Evolutionary conservation across 768 basidiomycete genomes (phyloP), one percentile per base, ranked within the genome.

Genomic region (Vishniacozyma victoriae): DNA sequence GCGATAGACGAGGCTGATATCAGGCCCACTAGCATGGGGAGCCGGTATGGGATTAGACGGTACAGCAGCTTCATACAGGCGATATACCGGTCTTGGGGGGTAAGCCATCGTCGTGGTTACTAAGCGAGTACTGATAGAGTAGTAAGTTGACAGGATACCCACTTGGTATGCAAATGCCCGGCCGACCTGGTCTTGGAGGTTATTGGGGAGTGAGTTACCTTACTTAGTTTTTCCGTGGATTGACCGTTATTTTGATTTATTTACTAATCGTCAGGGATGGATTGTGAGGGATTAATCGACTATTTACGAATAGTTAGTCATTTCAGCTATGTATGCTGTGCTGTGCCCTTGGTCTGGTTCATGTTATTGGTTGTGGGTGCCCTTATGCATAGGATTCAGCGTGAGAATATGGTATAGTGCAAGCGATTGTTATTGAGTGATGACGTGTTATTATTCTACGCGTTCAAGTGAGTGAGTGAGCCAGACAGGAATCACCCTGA

Each of bases 151-250:
- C 61, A 22, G 64, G 64, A 4, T 67, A 67, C 48, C 60, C 54
- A 4, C 16, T 55, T 4, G 45, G 50, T 35, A 41, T 41, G 14
- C 24, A 59, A n/a, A 2, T 59, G 16, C 60, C 64, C 27, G 64
- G 64, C 15, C 38, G 41, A 38, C 33, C 59, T 4, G 64, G 64
- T 31, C 27, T 67, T 1, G 64, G 61, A 5, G 63, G 64, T 0
- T 67, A 67, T 44, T 67, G 38, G 24, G 57, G 58, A n/a, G 64
- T 64, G 44, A 64, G 64, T 59, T 2, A 22, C n/a, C n/a, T 15
- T 15, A 23, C 9, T 11, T 9, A n/a, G 31, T 33, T 33, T n/a
- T n/a, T 11, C 31, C 11, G 31, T n/a, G 31, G 31, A 39, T 12
- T 18, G 37, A 39, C 12, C 37, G 11, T 19, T 39, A 18, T n/a